These are phyloP conservation scores for Penicillium sp. DNA, from an alignment of 2,329 filamentous ascomycete species.

Conservation along the genomic window DNA sequence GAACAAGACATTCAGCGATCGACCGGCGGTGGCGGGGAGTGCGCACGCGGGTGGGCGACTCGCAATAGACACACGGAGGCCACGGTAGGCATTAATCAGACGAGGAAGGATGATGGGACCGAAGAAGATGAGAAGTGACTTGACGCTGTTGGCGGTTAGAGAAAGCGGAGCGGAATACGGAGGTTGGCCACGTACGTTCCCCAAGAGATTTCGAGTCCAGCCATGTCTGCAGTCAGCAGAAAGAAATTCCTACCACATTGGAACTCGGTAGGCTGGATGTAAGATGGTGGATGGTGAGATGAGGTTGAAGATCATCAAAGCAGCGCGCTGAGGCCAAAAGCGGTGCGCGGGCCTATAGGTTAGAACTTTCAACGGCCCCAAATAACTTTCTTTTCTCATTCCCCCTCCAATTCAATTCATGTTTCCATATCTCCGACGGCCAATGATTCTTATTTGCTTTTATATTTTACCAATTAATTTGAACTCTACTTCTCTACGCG, in stretches of 20 bases:
- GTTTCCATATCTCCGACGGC: not conserved
- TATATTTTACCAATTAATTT: no score
- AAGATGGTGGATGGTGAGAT: not conserved
- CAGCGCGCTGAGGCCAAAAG: constrained; percentile 6
- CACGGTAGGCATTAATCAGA: constrained; percentile 36
- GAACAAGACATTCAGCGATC: constrained; percentile 49
- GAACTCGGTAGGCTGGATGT: not conserved
- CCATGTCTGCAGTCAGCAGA: constrained; percentile 21
- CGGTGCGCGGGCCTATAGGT: no score
- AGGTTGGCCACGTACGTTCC: constrained; percentile 26
- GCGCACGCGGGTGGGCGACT: constrained; percentile 36
- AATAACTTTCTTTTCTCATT: not conserved
- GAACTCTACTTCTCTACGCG: not conserved
- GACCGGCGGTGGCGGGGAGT: constrained; percentile 31
- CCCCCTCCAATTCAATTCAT: not conserved
- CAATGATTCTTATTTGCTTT: not conserved
- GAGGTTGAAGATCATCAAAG: not conserved
- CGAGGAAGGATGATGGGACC: constrained; percentile 41
- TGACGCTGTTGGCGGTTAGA: constrained; percentile 31
- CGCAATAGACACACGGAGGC: constrained; percentile 30
- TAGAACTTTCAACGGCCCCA: not conserved
- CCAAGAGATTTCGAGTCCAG: constrained; percentile 28
- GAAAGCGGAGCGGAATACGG: not conserved
- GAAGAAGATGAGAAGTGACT: constrained; percentile 42
- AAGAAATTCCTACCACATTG: not conserved